Base-by-base conservation (phyloP, 768 basidiomycete genomes). In the Macrolepiota dolichaula region DNA sequence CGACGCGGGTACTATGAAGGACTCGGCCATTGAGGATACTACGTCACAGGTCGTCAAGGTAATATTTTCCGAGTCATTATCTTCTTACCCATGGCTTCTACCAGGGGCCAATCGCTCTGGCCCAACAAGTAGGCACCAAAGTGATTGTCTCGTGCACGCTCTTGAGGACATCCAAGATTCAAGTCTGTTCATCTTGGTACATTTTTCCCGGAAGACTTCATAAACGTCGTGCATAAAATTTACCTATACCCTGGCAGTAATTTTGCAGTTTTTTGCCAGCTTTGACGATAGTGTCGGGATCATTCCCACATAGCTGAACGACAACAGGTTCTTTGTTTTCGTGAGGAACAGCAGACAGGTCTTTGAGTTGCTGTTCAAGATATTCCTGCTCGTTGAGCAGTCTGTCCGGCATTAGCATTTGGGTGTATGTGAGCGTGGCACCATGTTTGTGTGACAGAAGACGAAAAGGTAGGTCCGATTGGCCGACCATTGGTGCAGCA, bases 121-220 rank as follows among this genome's bases (percentile, higher is more conserved):
- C 79, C 81, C 13, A 92, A 79, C n/a, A 93, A 77, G 68, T 92
- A 93, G 17, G 85, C 89, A 2, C 91, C 91, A 66, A 81, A 89
- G 66, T 87, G 89, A 10, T 79, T 84, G 42, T 86, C 81, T 38
- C 78, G 76, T 12, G 91, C 89, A 25, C 80, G 77, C 55, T 87
- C 83, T 66, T 89, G 89, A 24, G 91, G 91, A 69, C 91, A 93
- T 15, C 91, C 91, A 11, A 92, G 80, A 70, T 93, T 93, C 55
- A 92, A 69, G 74, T 92, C 91, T 93, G 61, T 49, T 40, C 22
- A 37, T 46, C 62, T 69, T 70, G 56, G 51, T 22, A 50, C 15
- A 55, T 61, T 32, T 51, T 38, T 49, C 59, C 35, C 29, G 7
- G n/a, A 9, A 42, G 17, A 37, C 40, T 63, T 32, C n/a, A 61